Conservation (phyloP, 192 early-diverging fungal genomes). For the Coemansia sp. region DNA sequence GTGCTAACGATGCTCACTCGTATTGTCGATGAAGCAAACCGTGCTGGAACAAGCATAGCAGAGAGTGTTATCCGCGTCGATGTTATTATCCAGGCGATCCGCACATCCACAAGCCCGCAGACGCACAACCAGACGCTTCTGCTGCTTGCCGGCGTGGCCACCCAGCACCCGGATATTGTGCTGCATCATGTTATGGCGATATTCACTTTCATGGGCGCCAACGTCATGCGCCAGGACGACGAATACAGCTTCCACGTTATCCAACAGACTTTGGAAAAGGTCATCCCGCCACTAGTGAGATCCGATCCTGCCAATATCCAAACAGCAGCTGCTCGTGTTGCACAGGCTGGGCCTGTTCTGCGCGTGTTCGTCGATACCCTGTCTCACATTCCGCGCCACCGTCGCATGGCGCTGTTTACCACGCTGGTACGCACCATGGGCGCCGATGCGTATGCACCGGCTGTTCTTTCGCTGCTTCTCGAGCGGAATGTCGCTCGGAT, state of each 20-base stretch:
- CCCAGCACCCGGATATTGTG: constrained; percentile 77
- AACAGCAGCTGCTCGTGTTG: constrained; percentile 17
- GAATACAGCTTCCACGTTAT: constrained; percentile 96
- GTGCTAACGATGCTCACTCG: constrained; percentile 67
- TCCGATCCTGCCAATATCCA: constrained; percentile 1
- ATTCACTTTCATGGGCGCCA: constrained; percentile 98
- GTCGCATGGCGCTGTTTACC: constrained; percentile 84
- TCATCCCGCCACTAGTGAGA: constrained; percentile 74
- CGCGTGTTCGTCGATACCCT: constrained; percentile 91
- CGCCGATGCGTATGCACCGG: constrained; percentile 67
- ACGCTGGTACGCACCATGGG: constrained; percentile 82
- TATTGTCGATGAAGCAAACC: constrained; percentile 50
- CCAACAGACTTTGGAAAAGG: constrained; percentile 80
- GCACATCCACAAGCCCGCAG: constrained; percentile 88
- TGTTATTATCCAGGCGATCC: constrained; percentile 82
- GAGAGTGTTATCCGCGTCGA: constrained; percentile 80
- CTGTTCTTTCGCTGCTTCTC: constrained; percentile 71
- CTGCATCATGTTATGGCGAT: constrained; percentile 93
- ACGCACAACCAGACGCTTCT: constrained; percentile 88
- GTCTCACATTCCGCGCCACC: constrained; percentile 89
- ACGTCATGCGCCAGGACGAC: constrained; percentile 93
- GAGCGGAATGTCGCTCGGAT: constrained; percentile 64
- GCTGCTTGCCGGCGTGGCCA: constrained; percentile 84
- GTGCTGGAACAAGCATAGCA: constrained; percentile 9
- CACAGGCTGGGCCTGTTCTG: constrained; percentile 72